Percentiles rank a stretch among this genome's conserved stretches.
These are phyloP conservation scores for Exophiala alcalophila DNA, from an alignment of 2,329 filamentous ascomycete genomes.

Conservation along the genomic window DNA sequence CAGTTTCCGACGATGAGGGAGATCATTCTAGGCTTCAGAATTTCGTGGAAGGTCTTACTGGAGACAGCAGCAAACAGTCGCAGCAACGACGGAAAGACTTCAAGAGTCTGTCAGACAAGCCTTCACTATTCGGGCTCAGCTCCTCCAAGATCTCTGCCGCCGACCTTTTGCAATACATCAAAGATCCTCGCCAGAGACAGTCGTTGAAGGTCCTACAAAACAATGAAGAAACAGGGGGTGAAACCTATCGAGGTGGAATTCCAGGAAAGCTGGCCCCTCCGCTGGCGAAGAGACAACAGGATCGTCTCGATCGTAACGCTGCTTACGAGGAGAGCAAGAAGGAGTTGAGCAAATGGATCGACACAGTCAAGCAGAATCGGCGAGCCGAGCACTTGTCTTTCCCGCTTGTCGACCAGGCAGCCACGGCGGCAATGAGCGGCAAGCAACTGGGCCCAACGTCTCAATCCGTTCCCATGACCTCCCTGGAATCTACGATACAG, in stretches of 20 bases:
- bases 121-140: conserved; percentile 57
- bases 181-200: conserved; percentile 72
- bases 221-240: conserved; percentile 55
- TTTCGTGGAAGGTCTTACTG: conserved; percentile 51
- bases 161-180: conserved; percentile 70
- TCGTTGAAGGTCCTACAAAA: conserved; percentile 72
- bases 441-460: conserved; percentile 61
- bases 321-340: conserved; percentile 91
- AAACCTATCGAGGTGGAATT: conserved; percentile 54
- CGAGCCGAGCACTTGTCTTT: conserved; percentile 87
- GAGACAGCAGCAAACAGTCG: conserved; percentile 10
- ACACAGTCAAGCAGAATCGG: conserved; percentile 92
- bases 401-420: conserved; percentile 72
- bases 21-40: conserved; percentile 64
- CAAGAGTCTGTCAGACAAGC: conserved; percentile 59
- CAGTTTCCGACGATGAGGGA: conserved; percentile 48
- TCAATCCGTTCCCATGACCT: conserved; percentile 64
- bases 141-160: conserved; percentile 69
- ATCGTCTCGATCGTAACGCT: conserved; percentile 72
- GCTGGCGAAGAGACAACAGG: conserved; percentile 80
- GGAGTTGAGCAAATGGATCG: conserved; percentile 84
- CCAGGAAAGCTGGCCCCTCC: conserved; percentile 76
- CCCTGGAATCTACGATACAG: conserved; percentile 81
- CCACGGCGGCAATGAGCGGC: conserved; percentile 57
- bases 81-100: conserved; percentile 34